These are phyloP conservation scores for Trichoderma cornu-damae DNA, from an alignment of 2,329 filamentous ascomycete species.

Conservation along the genomic window DNA sequence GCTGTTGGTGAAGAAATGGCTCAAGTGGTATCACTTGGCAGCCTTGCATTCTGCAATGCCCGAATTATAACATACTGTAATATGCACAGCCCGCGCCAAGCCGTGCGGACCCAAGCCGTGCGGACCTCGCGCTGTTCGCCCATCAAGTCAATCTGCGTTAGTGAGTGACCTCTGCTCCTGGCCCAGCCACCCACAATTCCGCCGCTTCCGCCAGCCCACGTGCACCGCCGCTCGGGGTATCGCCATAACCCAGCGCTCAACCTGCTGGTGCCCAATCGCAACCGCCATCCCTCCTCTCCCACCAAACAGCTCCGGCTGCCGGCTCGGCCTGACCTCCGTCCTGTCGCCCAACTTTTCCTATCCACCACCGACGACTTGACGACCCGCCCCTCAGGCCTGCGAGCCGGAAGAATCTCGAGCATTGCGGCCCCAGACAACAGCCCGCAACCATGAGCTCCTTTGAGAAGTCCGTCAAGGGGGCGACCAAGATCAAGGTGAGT, in stretches of 20 bases:
- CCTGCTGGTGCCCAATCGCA: slow-evolving; percentile 1
- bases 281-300: slow-evolving; percentile 6
- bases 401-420: slow-evolving; percentile 10
- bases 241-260: slow-evolving; percentile 14
- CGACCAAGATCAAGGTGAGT: slow-evolving; percentile 88
- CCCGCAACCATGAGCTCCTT: slow-evolving; percentile 70
- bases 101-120: background rate
- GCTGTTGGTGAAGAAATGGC: no score
- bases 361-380: slow-evolving; percentile 9
- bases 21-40: no score
- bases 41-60: background rate
- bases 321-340: slow-evolving; percentile 17
- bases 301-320: slow-evolving; percentile 19
- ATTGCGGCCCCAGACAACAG: slow-evolving; percentile 18
- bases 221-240: slow-evolving; percentile 1
- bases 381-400: slow-evolving; percentile 3
- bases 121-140: background rate
- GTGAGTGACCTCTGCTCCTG: slow-evolving; percentile 10
- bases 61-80: no score
- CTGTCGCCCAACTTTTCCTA: slow-evolving; percentile 19
- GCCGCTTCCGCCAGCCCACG: slow-evolving; percentile 13
- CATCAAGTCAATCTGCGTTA: slow-evolving; percentile 13
- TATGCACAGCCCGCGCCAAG: background rate
- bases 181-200: slow-evolving; percentile 17
- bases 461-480: slow-evolving; percentile 98